Base-by-base conservation (phyloP, 2,329 filamentous ascomycete genomes). In the Botryotinia globosa region DNA sequence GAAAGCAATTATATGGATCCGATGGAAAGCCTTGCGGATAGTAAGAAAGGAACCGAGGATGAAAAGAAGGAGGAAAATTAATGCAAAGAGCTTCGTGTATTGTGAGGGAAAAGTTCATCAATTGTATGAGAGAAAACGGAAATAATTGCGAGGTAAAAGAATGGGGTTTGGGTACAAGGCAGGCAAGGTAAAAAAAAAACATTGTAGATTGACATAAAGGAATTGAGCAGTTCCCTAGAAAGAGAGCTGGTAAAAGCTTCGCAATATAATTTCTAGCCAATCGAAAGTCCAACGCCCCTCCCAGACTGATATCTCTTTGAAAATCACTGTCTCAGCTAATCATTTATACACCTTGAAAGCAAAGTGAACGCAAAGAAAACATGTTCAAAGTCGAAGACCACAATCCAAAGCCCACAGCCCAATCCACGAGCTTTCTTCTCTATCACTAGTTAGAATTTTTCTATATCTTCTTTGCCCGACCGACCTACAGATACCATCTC, bases 391-490 rank as follows among this genome's bases (percentile, higher is more conserved):
- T 20, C 14, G 54, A 18, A 56, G 18, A 22, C 20, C 44, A 18
- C 20, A 37, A 1, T n/a, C 37, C 3, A 18, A 42, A 37, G 34
- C 34, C 18, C 34, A 42, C 32, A 25, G 7, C 63, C 16, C 48
- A 22, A 5, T 29, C 18, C 1, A 1, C 3, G 18, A 67, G 18
- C 5, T 42, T 67, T 39, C 22, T 12, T 67, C 25, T 16, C 8
- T 20, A 25, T 34, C 42, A 48, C 10, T n/a, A 56, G 16, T 10
- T 18, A 12, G 2, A 5, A 22, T 32, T 6, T 42, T 4, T 5
- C 18, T 56, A 1, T 39, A 22, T 16, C 14, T 18, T 18, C 4
- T 32, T 56, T 0, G 0, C 14, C n/a, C 3, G 16, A 32, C n/a
- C 12, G 14, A 32, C 0, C 22, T 16, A 1, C 7, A 32, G 34